A percentile compares a stretch with the other conserved stretches of the same genome.
These are phyloP conservation scores for Aspergillus sp. DNA, from an alignment of 2,329 filamentous ascomycete species.

Conservation along the genomic window DNA sequence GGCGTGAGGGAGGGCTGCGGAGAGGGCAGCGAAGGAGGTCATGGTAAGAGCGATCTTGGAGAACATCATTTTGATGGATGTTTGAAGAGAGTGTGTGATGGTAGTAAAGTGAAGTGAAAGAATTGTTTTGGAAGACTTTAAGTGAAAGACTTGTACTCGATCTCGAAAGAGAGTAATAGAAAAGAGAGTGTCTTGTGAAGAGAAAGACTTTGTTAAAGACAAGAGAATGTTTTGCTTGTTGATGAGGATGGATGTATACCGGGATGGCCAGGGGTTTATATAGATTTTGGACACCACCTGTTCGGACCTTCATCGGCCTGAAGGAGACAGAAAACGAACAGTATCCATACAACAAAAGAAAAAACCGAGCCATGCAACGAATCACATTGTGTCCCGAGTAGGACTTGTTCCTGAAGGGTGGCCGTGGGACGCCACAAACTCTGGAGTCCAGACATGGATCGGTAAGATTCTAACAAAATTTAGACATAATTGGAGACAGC, in stretches of 20 bases:
- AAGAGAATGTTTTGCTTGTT: constrained; percentile 14
- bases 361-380: background rate
- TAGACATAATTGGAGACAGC: too few relatives aligned
- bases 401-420: too few relatives aligned
- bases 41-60: constrained; percentile 18
- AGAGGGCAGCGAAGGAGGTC: constrained; percentile 26
- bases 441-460: too few relatives aligned
- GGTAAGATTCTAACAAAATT: too few relatives aligned
- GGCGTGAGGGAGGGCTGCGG: constrained; percentile 23
- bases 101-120: background rate
- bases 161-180: background rate
- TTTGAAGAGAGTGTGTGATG: background rate
- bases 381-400: too few relatives aligned
- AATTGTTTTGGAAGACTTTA: background rate
- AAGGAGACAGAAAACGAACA: background rate
- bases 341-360: constrained; percentile 1
- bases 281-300: background rate
- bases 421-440: too few relatives aligned
- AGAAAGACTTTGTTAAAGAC: constrained; percentile 8
- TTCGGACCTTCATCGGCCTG: background rate
- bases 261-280: constrained; percentile 3
- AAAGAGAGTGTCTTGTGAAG: background rate
- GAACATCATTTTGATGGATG: constrained; percentile 25
- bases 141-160: constrained; percentile 3
- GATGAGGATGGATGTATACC: constrained; percentile 4